phyloP scores from a whole-genome alignment of 164 flowering plant species.

The Magnolia officinalis region DNA sequence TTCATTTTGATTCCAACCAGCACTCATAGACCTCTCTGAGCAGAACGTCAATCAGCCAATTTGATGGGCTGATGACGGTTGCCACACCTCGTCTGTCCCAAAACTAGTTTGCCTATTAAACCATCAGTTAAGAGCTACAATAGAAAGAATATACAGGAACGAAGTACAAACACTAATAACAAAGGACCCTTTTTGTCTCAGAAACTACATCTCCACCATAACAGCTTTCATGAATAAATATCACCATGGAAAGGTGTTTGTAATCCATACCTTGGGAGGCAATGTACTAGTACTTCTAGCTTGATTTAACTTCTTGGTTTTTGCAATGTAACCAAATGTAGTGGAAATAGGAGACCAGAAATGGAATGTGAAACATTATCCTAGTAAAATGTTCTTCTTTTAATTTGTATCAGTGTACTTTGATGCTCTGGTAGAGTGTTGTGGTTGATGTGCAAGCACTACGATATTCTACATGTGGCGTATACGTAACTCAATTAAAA shows the following conservation, averaged over 20 bases:
- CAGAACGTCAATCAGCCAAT: no score
- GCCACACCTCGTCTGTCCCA: no score
- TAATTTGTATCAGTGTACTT: background rate
- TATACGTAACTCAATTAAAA: background rate
- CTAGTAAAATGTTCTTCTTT: background rate
- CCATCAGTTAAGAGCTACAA: no score
- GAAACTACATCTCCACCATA: background rate
- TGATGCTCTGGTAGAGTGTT: no score
- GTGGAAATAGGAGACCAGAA: slow-evolving; percentile 4
- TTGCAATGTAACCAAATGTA: slow-evolving; percentile 8
- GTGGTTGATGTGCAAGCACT: background rate
- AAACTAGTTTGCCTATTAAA: no score
- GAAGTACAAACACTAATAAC: no score
- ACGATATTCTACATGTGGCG: background rate
- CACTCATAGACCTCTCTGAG: no score
- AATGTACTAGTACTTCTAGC: background rate
- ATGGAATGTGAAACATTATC: slow-evolving; percentile 3
- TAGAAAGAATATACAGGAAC: no score
- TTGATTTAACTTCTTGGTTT: background rate
- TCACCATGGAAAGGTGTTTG: background rate
- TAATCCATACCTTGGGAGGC: background rate
- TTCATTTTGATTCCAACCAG: no score
- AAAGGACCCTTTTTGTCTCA: background rate
- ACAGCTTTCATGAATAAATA: background rate
- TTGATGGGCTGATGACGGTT: no score